These are phyloP conservation scores for Verticillium zaregamsianum DNA, from an alignment of 2,329 filamentous ascomycete genomes.

Conservation along the genomic window DNA sequence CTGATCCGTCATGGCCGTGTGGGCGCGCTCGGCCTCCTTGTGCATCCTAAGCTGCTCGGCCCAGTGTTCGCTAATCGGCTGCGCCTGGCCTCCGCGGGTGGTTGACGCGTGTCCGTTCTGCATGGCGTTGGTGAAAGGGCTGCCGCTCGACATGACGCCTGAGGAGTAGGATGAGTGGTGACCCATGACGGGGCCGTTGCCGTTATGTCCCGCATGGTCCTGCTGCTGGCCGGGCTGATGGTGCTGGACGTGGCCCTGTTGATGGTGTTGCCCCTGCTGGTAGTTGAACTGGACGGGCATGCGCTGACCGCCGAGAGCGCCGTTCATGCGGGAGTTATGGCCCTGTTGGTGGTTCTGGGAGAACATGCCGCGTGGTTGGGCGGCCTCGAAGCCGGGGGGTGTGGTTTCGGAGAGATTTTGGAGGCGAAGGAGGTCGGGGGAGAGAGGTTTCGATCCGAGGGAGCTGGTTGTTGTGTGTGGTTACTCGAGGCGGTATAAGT, in stretches of 20 bases:
- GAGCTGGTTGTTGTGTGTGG: conserved; percentile 41
- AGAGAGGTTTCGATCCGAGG: conserved; percentile 19
- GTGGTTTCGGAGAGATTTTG: conserved; percentile 18
- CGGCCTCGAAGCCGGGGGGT: conserved; percentile 18
- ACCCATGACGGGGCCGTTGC: conserved; percentile 49
- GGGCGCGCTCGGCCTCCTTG: conserved; percentile 70
- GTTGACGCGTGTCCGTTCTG: conserved; percentile 53
- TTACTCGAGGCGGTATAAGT: conserved; percentile 26
- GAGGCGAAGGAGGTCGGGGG: conserved; percentile 21
- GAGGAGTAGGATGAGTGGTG: conserved; percentile 61
- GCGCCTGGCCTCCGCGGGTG: conserved; percentile 45
- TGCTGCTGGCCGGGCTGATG: conserved; percentile 56
- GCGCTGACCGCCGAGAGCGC: conserved; percentile 56
- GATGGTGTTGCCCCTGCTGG: conserved; percentile 56
- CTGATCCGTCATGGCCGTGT: conserved; percentile 65
- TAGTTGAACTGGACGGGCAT: conserved; percentile 67
- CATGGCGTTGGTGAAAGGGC: conserved; percentile 51
- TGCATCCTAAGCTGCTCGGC: conserved; percentile 78
- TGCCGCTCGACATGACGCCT: conserved; percentile 60
- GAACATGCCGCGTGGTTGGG: conserved; percentile 57
- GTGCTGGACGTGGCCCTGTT: conserved; percentile 62
- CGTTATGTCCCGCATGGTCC: conserved; percentile 51
- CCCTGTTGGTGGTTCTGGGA: conserved; percentile 67
- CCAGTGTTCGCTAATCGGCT: conserved; percentile 69
- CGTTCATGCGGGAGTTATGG: conserved; percentile 73